A percentile compares a stretch with the other conserved stretches of the same genome.
Conservation (phyloP, 495 filamentous ascomycete species). For the Penicillium coffeae region DNA sequence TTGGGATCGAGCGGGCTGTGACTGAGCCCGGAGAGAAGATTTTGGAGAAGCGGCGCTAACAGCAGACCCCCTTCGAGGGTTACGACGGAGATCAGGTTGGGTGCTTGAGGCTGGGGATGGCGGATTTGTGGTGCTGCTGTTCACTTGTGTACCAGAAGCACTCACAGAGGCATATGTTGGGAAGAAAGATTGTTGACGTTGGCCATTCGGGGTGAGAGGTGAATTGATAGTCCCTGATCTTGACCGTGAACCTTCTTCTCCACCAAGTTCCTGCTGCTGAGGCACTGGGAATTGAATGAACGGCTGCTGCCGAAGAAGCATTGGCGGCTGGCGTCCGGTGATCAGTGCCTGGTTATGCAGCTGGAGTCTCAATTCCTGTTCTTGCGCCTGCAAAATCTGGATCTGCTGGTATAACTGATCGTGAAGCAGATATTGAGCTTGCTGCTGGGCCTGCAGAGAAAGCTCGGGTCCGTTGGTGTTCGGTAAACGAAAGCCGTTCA, state of each 20-base stretch:
- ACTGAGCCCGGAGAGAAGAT: constrained; percentile 57
- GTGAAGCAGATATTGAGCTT: constrained; percentile 51
- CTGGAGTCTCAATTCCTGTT: constrained; percentile 58
- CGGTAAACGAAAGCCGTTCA: constrained; percentile 25
- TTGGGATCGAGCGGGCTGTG: constrained; percentile 58
- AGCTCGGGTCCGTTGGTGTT: constrained; percentile 35
- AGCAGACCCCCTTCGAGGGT: constrained; percentile 53
- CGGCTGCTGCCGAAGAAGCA: constrained; percentile 41
- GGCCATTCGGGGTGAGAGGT: constrained; percentile 39
- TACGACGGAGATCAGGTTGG: constrained; percentile 55
- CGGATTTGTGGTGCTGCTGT: constrained; percentile 56
- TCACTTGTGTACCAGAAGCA: constrained; percentile 42
- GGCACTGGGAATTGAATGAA: constrained; percentile 43
- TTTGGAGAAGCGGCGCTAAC: constrained; percentile 46
- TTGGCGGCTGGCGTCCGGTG: constrained; percentile 47
- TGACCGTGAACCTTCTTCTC: constrained; percentile 40
- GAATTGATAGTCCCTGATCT: constrained; percentile 46
- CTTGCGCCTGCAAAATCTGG: constrained; percentile 61
- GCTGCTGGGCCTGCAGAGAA: constrained; percentile 44
- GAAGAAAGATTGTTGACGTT: constrained; percentile 47
- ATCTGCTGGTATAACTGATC: constrained; percentile 61
- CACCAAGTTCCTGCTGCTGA: constrained; percentile 34
- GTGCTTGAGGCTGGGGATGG: constrained; percentile 58
- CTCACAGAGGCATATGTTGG: constrained; percentile 45
- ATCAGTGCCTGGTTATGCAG: constrained; percentile 55